Conservation (phyloP, 2,329 filamentous ascomycete species). For the Neofusicoccum laricinum region DNA sequence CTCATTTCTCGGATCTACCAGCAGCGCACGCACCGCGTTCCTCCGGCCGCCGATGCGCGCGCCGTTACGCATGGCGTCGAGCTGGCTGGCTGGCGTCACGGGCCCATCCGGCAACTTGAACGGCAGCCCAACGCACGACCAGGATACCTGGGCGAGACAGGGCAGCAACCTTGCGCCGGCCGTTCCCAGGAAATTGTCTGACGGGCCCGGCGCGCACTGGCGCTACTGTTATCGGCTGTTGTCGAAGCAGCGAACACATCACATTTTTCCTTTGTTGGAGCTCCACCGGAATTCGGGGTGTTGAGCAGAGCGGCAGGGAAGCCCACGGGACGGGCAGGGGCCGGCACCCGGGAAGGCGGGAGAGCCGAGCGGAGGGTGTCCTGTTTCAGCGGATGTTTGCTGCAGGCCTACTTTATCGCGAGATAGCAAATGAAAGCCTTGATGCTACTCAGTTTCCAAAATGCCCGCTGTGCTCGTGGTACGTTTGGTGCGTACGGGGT, state of each 20-base stretch:
- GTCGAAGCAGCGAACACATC: conserved; percentile 3
- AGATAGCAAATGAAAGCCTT: conserved; percentile 1
- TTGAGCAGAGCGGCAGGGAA: conserved; percentile 2
- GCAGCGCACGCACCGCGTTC: not conserved
- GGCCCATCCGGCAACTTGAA: not conserved
- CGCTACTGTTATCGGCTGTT: not conserved
- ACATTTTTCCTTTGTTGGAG: not conserved
- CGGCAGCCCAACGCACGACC: conserved; percentile 8
- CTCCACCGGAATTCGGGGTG: conserved; percentile 1
- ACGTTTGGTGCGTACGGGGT: not conserved
- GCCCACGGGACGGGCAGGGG: not conserved
- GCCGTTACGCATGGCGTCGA: not conserved
- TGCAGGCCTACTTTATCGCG: not conserved
- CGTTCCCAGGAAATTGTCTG: not conserved
- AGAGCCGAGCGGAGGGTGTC: not conserved
- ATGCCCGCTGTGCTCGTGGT: not conserved
- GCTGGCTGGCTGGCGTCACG: not conserved
- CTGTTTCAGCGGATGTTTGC: not conserved
- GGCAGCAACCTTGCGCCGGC: conserved; percentile 8
- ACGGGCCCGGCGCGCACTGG: not conserved
- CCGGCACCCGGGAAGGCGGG: not conserved
- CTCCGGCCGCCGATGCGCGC: not conserved
- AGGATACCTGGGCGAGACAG: conserved; percentile 3
- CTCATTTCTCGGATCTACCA: not conserved
- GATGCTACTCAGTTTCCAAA: not conserved